Percentiles rank a stretch among this genome's conserved stretches.
Evolutionary conservation across 805 yeast species (phyloP).

Genomic region (Groenewaldozyma tartarivorans): DNA sequence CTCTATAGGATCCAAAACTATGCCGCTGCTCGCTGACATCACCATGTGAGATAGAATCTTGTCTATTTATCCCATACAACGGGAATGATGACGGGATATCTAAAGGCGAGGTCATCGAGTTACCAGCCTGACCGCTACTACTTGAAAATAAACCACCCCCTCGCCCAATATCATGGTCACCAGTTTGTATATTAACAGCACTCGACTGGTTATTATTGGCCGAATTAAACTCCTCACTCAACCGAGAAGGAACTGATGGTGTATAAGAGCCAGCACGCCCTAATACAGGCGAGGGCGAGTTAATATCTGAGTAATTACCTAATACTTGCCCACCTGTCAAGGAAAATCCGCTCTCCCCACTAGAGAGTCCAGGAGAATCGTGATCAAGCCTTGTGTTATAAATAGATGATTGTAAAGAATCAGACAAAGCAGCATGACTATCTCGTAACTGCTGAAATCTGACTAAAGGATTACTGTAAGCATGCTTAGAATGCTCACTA

Average conservation of each 20-base stretch:
- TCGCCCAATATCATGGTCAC: neutral
- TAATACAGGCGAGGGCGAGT: constrained; percentile 6
- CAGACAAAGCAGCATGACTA: constrained; percentile 27
- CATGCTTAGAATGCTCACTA: neutral
- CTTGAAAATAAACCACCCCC: neutral
- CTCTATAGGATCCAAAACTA: constrained; percentile 6
- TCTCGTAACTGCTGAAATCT: constrained; percentile 27
- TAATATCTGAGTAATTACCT: constrained; percentile 1
- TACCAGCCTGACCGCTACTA: neutral
- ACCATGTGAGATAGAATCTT: constrained; percentile 9
- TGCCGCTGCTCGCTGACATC: constrained; percentile 16
- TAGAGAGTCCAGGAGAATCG: constrained; percentile 6
- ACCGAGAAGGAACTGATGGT: constrained; percentile 29
- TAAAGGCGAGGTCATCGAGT: constrained; percentile 13
- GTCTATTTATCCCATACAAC: constrained; percentile 2
- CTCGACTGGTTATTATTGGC: constrained; percentile 1
- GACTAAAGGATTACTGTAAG: constrained; percentile 21
- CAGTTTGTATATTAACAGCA: neutral
- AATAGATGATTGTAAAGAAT: constrained; percentile 25
- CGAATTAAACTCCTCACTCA: constrained; percentile 24
- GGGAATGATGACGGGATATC: constrained; percentile 13
- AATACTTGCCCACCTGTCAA: constrained; percentile 4
- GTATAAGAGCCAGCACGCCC: constrained; percentile 17
- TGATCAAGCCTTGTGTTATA: constrained; percentile 7
- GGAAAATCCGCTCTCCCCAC: constrained; percentile 1